Evolutionary conservation across 73 alveolate genomes (phyloP).

Genomic region (Paraurostyla sp.): DNA sequence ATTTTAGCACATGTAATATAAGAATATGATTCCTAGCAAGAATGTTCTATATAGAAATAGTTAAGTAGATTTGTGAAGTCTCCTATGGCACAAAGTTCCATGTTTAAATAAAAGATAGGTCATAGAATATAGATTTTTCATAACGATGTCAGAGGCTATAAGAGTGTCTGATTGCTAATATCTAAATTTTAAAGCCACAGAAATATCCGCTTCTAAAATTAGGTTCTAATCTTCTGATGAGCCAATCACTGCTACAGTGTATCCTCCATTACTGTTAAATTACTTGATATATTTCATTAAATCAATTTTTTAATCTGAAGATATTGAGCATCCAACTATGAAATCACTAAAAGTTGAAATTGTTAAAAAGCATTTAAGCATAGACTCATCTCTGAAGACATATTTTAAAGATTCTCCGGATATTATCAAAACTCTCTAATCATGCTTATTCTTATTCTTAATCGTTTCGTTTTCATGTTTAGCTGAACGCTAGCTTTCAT

Average conservation of each 20-base stretch:
- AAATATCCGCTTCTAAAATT: slow-evolving; percentile 61
- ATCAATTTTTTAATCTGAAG: background rate
- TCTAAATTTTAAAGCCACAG: slow-evolving; percentile 31
- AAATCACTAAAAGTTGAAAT: slow-evolving; percentile 60
- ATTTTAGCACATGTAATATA: background rate
- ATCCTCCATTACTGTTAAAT: background rate
- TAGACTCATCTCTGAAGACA: slow-evolving; percentile 63
- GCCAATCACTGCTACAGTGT: slow-evolving; percentile 11
- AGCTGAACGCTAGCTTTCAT: too few relatives aligned
- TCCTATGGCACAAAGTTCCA: slow-evolving; percentile 45
- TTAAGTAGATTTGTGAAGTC: background rate
- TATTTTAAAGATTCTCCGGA: slow-evolving; percentile 45
- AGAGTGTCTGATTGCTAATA: slow-evolving; percentile 32
- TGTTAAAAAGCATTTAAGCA: slow-evolving; percentile 54
- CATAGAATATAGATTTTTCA: slow-evolving; percentile 44
- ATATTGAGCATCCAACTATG: slow-evolving; percentile 58
- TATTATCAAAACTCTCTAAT: slow-evolving; percentile 36
- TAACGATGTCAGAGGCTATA: slow-evolving; percentile 53
- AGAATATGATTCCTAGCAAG: slow-evolving; percentile 19
- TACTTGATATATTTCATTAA: slow-evolving; percentile 30
- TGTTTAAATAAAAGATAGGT: slow-evolving; percentile 62
- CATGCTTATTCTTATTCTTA: background rate
- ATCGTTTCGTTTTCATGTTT: background rate
- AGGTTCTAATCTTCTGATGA: slow-evolving; percentile 34
- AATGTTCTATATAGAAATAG: slow-evolving; percentile 20